Conservation (phyloP, 495 filamentous ascomycete genomes). For the Daldinia childiae region DNA sequence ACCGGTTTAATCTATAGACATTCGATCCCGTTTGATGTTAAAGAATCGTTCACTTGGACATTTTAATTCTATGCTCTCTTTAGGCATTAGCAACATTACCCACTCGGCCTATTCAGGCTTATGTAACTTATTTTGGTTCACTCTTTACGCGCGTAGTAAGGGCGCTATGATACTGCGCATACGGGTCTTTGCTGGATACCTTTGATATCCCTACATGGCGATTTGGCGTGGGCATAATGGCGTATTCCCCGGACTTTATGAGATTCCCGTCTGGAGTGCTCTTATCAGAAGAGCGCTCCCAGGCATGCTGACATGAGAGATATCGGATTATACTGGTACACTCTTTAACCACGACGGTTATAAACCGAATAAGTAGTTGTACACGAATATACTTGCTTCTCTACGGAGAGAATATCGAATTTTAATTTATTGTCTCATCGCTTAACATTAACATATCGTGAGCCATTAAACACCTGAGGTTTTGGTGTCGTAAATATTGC, state of each 20-base stretch:
- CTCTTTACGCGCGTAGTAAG: constrained; percentile 24
- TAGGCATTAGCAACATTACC: background rate
- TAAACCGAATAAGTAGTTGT: constrained; percentile 24
- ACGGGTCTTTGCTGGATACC: constrained; percentile 2
- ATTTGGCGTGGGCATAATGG: constrained; percentile 31
- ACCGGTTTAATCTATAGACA: constrained; percentile 48
- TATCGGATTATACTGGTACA: constrained; percentile 34
- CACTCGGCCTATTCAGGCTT: background rate
- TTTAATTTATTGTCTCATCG: constrained; percentile 1
- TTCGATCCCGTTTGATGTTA: constrained; percentile 62
- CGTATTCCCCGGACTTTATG: constrained; percentile 24
- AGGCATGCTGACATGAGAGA: constrained; percentile 26
- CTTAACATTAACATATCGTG: background rate
- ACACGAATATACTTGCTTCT: constrained; percentile 24
- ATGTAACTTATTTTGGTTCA: constrained; percentile 13
- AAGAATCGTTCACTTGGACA: constrained; percentile 67
- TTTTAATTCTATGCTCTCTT: constrained; percentile 45
- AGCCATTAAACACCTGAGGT: background rate
- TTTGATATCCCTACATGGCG: constrained; percentile 30
- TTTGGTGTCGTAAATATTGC: background rate
- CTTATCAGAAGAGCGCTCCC: constrained; percentile 2
- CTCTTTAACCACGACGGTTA: constrained; percentile 27
- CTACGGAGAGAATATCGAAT: background rate
- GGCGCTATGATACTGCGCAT: constrained; percentile 16
- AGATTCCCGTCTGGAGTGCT: constrained; percentile 27